phyloP scores from a whole-genome alignment of 1,139 yeast genomes.

The Williopsis jadinii region DNA sequence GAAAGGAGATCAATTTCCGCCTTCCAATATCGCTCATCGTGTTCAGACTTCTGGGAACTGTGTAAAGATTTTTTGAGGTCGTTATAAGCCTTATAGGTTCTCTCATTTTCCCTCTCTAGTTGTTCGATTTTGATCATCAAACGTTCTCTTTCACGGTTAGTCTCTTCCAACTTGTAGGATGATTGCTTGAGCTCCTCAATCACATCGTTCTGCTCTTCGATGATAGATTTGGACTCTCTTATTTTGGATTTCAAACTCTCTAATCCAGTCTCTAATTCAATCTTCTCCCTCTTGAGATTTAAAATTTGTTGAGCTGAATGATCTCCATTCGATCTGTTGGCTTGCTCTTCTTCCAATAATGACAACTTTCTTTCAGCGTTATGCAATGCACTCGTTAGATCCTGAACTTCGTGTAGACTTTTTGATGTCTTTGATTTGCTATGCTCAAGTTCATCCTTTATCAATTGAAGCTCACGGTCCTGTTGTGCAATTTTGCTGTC shows the following conservation, averaged over 20 bases:
- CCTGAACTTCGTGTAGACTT: constrained; percentile 7
- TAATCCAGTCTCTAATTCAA: constrained; percentile 16
- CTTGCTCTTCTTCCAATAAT: constrained; percentile 7
- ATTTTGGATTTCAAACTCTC: constrained; percentile 13
- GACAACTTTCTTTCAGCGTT: constrained; percentile 4
- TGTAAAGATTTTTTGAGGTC: constrained; percentile 10
- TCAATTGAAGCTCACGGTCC: constrained; percentile 8
- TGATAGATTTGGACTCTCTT: constrained; percentile 17
- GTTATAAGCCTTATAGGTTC: constrained; percentile 13
- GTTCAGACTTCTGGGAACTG: constrained; percentile 2
- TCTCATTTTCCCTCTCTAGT: constrained; percentile 18
- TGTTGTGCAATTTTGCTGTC: constrained; percentile 21
- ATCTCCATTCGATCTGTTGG: constrained; percentile 9
- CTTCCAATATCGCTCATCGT: constrained; percentile 8
- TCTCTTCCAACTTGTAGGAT: constrained; percentile 5
- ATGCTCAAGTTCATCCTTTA: constrained; percentile 5
- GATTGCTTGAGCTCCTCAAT: constrained; percentile 14
- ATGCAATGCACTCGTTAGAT: constrained; percentile 3
- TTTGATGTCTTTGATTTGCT: constrained; percentile 7
- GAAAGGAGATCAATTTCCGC: constrained; percentile 16
- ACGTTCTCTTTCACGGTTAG: constrained; percentile 15
- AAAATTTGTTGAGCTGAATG: constrained; percentile 4
- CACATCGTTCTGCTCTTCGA: constrained; percentile 18
- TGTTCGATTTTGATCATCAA: constrained; percentile 17
- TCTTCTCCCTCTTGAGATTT: constrained; percentile 4